phyloP scores from a whole-genome alignment of 2,329 filamentous ascomycete genomes.

The Colletotrichum salicis region DNA sequence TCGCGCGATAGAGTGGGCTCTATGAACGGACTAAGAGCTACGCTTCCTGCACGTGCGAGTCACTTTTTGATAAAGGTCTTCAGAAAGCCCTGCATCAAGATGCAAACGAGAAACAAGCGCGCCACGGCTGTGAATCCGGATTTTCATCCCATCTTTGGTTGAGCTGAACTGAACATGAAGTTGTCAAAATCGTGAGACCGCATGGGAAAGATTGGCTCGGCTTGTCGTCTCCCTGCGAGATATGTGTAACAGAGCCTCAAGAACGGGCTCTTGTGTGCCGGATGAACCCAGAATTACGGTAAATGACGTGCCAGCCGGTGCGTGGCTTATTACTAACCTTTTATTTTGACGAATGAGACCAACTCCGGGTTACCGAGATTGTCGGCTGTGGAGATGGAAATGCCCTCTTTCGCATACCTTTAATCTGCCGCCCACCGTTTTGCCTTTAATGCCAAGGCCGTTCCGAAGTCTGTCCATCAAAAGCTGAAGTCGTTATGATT shows the following conservation, averaged over 20 bases:
- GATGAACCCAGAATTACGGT: not conserved
- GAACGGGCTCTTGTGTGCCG: not conserved
- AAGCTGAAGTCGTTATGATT: not conserved
- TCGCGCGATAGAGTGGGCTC: not conserved
- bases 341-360: not conserved
- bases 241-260: too few relatives aligned
- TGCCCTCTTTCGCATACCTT: not conserved
- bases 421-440: not conserved
- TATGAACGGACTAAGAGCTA: not conserved
- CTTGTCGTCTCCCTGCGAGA: not conserved
- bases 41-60: conserved; percentile 25
- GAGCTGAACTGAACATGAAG: conserved; percentile 2
- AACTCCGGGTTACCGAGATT: not conserved
- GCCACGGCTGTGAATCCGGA: not conserved
- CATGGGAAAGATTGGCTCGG: not conserved
- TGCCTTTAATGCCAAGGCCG: not conserved
- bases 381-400: not conserved
- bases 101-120: not conserved
- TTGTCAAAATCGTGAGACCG: not conserved
- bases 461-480: not conserved
- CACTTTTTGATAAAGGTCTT: conserved; percentile 29
- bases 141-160: not conserved
- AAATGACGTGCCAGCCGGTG: not conserved
- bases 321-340: too few relatives aligned
- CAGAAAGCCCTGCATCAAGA: conserved; percentile 27